Base-by-base conservation (phyloP, 1,284 basidiomycete species). In the Lentinus polychrous region DNA sequence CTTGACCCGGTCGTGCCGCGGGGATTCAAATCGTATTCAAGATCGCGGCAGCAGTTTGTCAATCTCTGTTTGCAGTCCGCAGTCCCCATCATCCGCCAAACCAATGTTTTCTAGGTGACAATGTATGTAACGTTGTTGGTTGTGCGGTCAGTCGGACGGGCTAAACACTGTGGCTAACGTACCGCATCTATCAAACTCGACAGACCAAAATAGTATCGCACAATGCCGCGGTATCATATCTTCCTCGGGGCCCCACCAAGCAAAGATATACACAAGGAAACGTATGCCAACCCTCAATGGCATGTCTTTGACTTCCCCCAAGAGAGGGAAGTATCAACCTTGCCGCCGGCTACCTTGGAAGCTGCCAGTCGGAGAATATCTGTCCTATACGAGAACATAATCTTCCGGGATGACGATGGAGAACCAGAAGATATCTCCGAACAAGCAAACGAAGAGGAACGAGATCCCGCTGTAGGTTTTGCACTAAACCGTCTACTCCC, bases 281-380 rank as follows among this genome's bases (percentile, higher is more conserved):
- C 60, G 2, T 48, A 2, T 1, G n/a, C 12, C 18, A 3, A 24
- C 22, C 6, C n/a, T 42, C 49, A 50, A 36, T 22, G 4, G 27
- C 42, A 18, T 42, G 48, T 10, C 37, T 14, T 46, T 1, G 43
- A 52, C 11, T 42, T 10, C 10, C 27, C 27, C 27, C 10, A 4
- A 27, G 27, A 27, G 10, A 4, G 10, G 10, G 27, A 27, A 5
- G 27, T 27, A 27, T 52, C 52, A 8, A 52, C 51, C 37, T 45
- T 58, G 7, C 78, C 73, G 8, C 69, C 70, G 8, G 75, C 73
- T 17, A 80, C 78, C 0, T 57, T 85, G 32, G 78, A 82, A 54
- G 79, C 73, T 10, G 82, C 80, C 4, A 81, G 74, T 58, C 68
- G 69, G 12, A 70, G 81, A 24, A 79, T 88, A 34, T 86, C 85